These are phyloP conservation scores for Tetraselmis chui DNA, from an alignment of 139 green algal species.

Conservation along the genomic window DNA sequence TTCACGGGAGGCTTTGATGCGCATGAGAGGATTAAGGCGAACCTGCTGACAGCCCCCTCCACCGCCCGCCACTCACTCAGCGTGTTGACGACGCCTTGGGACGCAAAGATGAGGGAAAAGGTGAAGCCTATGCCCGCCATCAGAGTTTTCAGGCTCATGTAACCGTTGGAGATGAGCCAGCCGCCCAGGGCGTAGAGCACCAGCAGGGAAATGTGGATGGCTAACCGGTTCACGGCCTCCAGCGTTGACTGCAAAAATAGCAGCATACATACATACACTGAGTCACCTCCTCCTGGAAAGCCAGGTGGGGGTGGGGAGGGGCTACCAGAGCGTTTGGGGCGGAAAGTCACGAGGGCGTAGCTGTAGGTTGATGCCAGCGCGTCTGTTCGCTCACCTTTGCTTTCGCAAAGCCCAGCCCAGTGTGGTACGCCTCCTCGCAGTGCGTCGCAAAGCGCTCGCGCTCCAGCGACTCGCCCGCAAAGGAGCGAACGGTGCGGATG, in stretches of 20 bases:
- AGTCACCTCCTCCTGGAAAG: neutral
- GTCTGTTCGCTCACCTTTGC: slow-evolving; percentile 77
- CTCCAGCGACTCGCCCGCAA: slow-evolving; percentile 78
- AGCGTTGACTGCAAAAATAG: neutral
- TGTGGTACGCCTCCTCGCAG: slow-evolving; percentile 46
- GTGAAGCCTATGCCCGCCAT: slow-evolving; percentile 85
- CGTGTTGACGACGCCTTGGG: slow-evolving; percentile 70
- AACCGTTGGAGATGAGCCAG: slow-evolving; percentile 53
- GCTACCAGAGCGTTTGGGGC: neutral
- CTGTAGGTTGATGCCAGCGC: slow-evolving; percentile 54
- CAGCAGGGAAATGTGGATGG: slow-evolving; percentile 71
- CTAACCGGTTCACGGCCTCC: slow-evolving; percentile 42
- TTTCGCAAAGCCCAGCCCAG: slow-evolving; percentile 59
- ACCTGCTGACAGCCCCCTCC: slow-evolving; percentile 35
- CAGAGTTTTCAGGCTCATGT: slow-evolving; percentile 70
- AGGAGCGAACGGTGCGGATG: slow-evolving; percentile 67
- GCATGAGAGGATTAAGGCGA: neutral
- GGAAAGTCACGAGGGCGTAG: neutral
- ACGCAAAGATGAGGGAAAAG: slow-evolving; percentile 81
- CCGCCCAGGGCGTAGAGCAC: slow-evolving; percentile 74
- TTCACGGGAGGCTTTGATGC: too few species aligned
- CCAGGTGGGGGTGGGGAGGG: slow-evolving; percentile 3
- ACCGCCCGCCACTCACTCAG: slow-evolving; percentile 59
- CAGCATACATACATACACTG: neutral
- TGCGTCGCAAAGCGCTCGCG: slow-evolving; percentile 66